These are phyloP conservation scores for Eutypa lata DNA, from an alignment of 2,329 filamentous ascomycete genomes.

Conservation along the genomic window DNA sequence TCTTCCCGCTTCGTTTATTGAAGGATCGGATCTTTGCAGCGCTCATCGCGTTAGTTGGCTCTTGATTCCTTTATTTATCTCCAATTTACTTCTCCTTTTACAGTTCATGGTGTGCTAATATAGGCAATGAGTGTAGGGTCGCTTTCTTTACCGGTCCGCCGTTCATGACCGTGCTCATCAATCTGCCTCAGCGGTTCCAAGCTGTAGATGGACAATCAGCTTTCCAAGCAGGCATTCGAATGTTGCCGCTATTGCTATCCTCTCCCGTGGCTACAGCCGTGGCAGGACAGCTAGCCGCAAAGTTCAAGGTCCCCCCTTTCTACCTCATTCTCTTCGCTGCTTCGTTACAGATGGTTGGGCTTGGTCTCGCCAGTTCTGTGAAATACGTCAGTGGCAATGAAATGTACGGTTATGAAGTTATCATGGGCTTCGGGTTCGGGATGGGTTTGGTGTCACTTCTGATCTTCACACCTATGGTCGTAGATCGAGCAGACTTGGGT, in stretches of 20 bases:
- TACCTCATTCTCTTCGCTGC: slow-evolving; percentile 27
- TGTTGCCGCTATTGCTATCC: slow-evolving; percentile 31
- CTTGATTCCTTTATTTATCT: not conserved
- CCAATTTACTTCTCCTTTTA: no score
- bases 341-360: slow-evolving; percentile 29
- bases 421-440: slow-evolving; percentile 36
- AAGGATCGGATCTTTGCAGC: slow-evolving; percentile 28
- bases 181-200: slow-evolving; percentile 34
- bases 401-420: slow-evolving; percentile 31
- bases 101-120: no score
- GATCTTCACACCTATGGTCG: slow-evolving; percentile 28
- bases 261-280: slow-evolving; percentile 30
- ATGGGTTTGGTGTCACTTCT: slow-evolving; percentile 28
- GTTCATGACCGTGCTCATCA: slow-evolving; percentile 33
- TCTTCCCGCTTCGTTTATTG: slow-evolving; percentile 33
- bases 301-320: slow-evolving; percentile 24
- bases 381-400: slow-evolving; percentile 10
- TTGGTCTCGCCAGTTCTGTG: slow-evolving; percentile 29
- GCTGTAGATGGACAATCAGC: slow-evolving; percentile 28
- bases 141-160: slow-evolving; percentile 30
- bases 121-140: slow-evolving; percentile 17
- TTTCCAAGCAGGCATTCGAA: slow-evolving; percentile 28
- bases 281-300: slow-evolving; percentile 25
- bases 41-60: slow-evolving; percentile 29
- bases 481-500: slow-evolving; percentile 28